These are phyloP conservation scores for Dactylis glomerata DNA, from an alignment of 176 grass and related monocot species.

Conservation along the genomic window DNA sequence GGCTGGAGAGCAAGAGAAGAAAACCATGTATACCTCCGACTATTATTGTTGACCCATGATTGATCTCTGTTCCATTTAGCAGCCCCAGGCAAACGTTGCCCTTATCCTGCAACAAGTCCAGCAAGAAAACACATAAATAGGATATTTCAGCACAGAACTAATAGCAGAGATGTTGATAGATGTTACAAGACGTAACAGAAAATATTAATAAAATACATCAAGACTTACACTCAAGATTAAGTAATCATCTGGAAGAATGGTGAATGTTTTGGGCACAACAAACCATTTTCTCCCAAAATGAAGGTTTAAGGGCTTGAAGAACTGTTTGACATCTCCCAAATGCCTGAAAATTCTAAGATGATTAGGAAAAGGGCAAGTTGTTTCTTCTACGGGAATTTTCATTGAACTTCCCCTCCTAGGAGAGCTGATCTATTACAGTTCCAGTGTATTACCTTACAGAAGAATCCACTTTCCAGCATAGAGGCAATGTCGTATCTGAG, in stretches of 20 bases:
- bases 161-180: background rate
- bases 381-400: background rate
- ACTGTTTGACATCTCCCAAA: conserved; percentile 72
- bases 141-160: conserved; percentile 9
- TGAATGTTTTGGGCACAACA: conserved; percentile 67
- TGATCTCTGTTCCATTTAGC: conserved; percentile 81
- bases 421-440: conserved; percentile 10
- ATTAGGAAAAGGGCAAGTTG: conserved; percentile 5
- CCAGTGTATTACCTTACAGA: conserved; percentile 59
- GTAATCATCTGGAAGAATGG: conserved; percentile 92
- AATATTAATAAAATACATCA: background rate
- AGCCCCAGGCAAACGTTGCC: conserved; percentile 90
- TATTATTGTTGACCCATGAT: conserved; percentile 74
- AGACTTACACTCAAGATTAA: conserved; percentile 74
- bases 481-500: conserved; percentile 77
- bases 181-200: background rate
- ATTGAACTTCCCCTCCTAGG: background rate
- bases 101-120: conserved; percentile 59
- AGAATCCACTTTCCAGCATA: conserved; percentile 82
- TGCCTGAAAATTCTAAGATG: conserved; percentile 47
- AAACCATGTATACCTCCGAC: conserved; percentile 66
- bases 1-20: background rate
- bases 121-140: background rate
- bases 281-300: conserved; percentile 89
- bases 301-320: conserved; percentile 85